These are phyloP conservation scores for Colletotrichum orbiculare DNA, from an alignment of 2,329 filamentous ascomycete genomes.

Conservation along the genomic window DNA sequence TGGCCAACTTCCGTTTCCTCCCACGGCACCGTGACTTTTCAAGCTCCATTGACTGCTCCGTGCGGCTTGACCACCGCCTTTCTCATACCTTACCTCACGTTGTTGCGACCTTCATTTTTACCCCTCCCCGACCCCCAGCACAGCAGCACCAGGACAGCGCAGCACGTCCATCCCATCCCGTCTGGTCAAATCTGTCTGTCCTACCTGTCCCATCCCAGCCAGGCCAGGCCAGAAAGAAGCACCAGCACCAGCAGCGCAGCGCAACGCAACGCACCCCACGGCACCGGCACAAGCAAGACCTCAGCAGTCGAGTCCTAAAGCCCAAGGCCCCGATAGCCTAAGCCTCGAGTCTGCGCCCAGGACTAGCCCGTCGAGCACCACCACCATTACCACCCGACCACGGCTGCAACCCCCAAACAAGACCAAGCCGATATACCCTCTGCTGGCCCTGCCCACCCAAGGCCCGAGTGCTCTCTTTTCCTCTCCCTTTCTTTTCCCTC, in stretches of 20 bases:
- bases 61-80: too few relatives aligned
- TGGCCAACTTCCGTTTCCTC: too few relatives aligned
- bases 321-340: constrained; percentile 5
- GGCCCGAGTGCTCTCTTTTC: constrained; percentile 35
- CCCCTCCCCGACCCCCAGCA: too few relatives aligned
- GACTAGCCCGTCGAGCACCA: constrained; percentile 14
- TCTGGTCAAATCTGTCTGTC: background rate
- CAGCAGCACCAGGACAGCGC: too few relatives aligned
- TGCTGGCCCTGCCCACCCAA: constrained; percentile 33
- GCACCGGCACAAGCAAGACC: background rate
- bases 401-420: constrained; percentile 26
- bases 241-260: constrained; percentile 6
- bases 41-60: too few relatives aligned
- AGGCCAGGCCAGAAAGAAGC: background rate
- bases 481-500: constrained; percentile 29
- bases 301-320: background rate
- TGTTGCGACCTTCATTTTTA: too few relatives aligned
- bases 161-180: background rate
- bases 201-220: background rate
- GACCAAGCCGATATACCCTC: constrained; percentile 32
- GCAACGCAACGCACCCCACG: constrained; percentile 12
- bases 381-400: constrained; percentile 14
- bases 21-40: too few relatives aligned
- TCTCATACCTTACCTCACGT: too few relatives aligned
- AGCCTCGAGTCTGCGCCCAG: constrained; percentile 21